Conservation (phyloP, 1,284 basidiomycete genomes). For the Somion occarium region DNA sequence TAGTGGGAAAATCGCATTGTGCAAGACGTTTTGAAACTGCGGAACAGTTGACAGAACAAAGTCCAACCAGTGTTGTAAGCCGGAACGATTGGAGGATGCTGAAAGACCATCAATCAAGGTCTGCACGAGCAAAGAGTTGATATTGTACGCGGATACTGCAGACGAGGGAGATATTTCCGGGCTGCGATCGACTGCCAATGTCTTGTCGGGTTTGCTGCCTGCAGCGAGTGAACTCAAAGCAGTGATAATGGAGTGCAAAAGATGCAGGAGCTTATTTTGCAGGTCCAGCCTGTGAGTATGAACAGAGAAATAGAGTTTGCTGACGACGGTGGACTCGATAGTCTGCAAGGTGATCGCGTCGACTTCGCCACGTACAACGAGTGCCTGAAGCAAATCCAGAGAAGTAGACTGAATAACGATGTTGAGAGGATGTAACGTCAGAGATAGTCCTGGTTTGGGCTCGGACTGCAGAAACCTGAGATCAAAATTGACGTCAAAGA, state of each 20-base stretch:
- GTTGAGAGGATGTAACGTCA: constrained; percentile 60
- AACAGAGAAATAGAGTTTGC: constrained; percentile 73
- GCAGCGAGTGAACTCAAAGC: constrained; percentile 32
- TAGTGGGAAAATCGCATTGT: constrained; percentile 69
- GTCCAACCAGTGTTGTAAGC: constrained; percentile 95
- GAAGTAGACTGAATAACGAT: constrained; percentile 65
- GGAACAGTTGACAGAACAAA: constrained; percentile 90
- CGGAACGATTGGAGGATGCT: constrained; percentile 62
- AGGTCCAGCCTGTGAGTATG: constrained; percentile 70
- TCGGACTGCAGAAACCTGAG: constrained; percentile 73
- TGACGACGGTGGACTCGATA: constrained; percentile 69
- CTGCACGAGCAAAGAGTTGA: constrained; percentile 71
- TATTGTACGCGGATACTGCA: constrained; percentile 31
- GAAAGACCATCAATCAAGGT: constrained; percentile 81
- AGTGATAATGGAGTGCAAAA: constrained; percentile 82
- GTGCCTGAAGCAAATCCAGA: constrained; percentile 78
- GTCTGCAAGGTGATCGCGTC: constrained; percentile 52
- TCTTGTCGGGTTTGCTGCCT: constrained; percentile 20
- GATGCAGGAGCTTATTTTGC: constrained; percentile 90
- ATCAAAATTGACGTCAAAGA: neutral
- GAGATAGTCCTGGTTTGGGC: constrained; percentile 42
- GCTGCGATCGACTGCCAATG: constrained; percentile 13
- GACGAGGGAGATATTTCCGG: constrained; percentile 17
- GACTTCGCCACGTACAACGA: constrained; percentile 78
- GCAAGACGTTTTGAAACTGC: constrained; percentile 71